These are phyloP conservation scores for Phytophthora citricola DNA, from an alignment of 352 stramenopile genomes.

Conservation along the genomic window DNA sequence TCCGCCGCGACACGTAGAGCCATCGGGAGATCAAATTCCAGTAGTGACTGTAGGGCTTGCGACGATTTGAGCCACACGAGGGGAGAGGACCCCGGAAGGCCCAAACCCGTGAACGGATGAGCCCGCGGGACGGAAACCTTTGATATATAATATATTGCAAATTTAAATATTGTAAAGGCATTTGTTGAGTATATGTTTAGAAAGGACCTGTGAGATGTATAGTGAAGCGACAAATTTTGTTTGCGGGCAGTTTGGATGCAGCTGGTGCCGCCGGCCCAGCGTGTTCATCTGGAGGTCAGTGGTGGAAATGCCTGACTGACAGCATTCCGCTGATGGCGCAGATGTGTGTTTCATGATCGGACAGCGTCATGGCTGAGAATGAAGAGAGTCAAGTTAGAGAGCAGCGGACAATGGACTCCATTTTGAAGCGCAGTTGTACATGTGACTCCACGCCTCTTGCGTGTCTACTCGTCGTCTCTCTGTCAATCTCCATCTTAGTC, in stretches of 20 bases:
- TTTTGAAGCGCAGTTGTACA: too few relatives aligned
- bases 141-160: not conserved
- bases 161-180: not conserved
- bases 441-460: not conserved
- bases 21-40: conserved; percentile 43
- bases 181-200: not conserved
- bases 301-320: too few relatives aligned
- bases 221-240: conserved; percentile 10
- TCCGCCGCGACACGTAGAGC: conserved; percentile 78
- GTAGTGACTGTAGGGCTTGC: conserved; percentile 6
- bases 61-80: conserved; percentile 32
- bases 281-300: not conserved
- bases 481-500: conserved; percentile 24
- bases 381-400: not conserved
- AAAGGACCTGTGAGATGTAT: conserved; percentile 7
- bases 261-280: not conserved
- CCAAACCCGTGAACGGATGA: not conserved
- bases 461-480: conserved; percentile 19
- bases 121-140: too few relatives aligned
- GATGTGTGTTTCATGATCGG: too few relatives aligned
- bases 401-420: too few relatives aligned
- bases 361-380: not conserved
- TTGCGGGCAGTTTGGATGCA: not conserved
- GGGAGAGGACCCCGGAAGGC: conserved; percentile 14
- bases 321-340: too few relatives aligned